Evolutionary conservation across 2,329 filamentous ascomycete genomes (phyloP).

Genomic region (Fusarium tricinctum): DNA sequence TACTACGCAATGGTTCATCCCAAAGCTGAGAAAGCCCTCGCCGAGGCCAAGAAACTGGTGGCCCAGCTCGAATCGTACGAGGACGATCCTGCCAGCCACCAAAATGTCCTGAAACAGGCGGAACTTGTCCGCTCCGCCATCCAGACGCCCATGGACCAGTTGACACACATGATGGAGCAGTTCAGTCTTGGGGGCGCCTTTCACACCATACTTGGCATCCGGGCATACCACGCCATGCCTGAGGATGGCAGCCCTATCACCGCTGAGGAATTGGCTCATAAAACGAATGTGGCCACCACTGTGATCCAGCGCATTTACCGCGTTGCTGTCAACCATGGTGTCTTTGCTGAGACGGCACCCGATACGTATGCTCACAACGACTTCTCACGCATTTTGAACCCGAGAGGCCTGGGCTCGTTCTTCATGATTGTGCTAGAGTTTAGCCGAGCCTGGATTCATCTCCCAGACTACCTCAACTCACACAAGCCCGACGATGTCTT

Average conservation of each 20-base stretch:
- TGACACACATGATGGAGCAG: slow-evolving; percentile 46
- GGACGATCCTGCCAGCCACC: slow-evolving; percentile 42
- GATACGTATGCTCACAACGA: slow-evolving; percentile 53
- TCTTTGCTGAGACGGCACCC: slow-evolving; percentile 50
- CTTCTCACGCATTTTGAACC: slow-evolving; percentile 50
- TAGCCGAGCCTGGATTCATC: slow-evolving; percentile 45
- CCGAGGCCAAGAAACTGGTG: slow-evolving; percentile 48
- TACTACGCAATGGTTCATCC: slow-evolving; percentile 36
- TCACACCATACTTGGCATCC: slow-evolving; percentile 48
- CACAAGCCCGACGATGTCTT: slow-evolving; percentile 52
- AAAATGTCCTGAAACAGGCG: slow-evolving; percentile 44
- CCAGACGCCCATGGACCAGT: slow-evolving; percentile 49
- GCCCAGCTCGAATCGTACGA: slow-evolving; percentile 48
- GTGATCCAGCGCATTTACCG: slow-evolving; percentile 53
- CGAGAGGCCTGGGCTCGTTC: slow-evolving; percentile 50
- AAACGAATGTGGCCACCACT: slow-evolving; percentile 50
- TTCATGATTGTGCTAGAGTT: slow-evolving; percentile 53
- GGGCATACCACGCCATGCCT: slow-evolving; percentile 49
- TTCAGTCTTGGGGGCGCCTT: slow-evolving; percentile 46
- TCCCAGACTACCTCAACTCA: slow-evolving; percentile 52
- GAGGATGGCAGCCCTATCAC: slow-evolving; percentile 43
- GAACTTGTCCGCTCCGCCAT: slow-evolving; percentile 46
- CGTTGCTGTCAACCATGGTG: slow-evolving; percentile 50
- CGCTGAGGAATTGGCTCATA: slow-evolving; percentile 41
- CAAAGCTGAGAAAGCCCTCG: slow-evolving; percentile 47